These are phyloP conservation scores for Arabis alpina DNA, from an alignment of 345 rosid species.

Conservation along the genomic window DNA sequence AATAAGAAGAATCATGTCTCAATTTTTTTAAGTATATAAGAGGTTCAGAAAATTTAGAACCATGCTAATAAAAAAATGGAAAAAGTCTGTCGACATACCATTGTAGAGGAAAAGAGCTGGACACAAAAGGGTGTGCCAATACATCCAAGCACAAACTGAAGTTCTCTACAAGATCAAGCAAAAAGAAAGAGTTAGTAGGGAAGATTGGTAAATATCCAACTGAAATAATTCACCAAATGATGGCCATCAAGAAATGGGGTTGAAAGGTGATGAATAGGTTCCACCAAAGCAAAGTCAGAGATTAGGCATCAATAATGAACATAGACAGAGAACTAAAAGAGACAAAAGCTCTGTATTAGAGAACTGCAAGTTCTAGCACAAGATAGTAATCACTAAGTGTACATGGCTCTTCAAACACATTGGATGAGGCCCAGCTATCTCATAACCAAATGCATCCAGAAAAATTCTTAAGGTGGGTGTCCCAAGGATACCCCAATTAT, in stretches of 20 bases:
- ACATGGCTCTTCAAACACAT: slow-evolving; percentile 26
- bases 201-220: neutral
- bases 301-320: slow-evolving; percentile 15
- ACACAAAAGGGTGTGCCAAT: neutral
- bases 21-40: neutral
- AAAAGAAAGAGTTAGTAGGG: slow-evolving; percentile 14
- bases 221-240: neutral
- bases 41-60: slow-evolving; percentile 7
- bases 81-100: slow-evolving; percentile 10
- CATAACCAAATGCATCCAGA: slow-evolving; percentile 23
- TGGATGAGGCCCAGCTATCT: slow-evolving; percentile 16
- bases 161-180: slow-evolving; percentile 22
- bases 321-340: slow-evolving; percentile 11
- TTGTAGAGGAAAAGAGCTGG: slow-evolving; percentile 15
- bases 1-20: slow-evolving; percentile 3
- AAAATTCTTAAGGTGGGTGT: slow-evolving; percentile 6
- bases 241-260: slow-evolving; percentile 10
- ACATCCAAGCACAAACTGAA: slow-evolving; percentile 10
- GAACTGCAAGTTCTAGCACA: slow-evolving; percentile 24
- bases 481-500: slow-evolving; percentile 8
- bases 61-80: neutral
- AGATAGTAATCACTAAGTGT: neutral
- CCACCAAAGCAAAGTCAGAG: slow-evolving; percentile 19
- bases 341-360: slow-evolving; percentile 6
- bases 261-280: slow-evolving; percentile 6